phyloP scores from a whole-genome alignment of 352 stramenopile genomes.

The Pythium dissotocum region DNA sequence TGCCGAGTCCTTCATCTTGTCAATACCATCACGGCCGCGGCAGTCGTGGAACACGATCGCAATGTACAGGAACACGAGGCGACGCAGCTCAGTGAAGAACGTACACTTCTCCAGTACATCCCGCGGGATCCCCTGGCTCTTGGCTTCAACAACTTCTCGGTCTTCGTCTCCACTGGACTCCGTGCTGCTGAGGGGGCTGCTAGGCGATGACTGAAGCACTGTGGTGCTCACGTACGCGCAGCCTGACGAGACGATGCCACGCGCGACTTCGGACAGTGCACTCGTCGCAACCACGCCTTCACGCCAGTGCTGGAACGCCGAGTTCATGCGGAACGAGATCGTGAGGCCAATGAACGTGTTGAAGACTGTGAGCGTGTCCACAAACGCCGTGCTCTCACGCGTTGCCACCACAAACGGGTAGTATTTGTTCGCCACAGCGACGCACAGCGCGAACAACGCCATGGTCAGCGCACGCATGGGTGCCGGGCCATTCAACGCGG shows the following conservation, averaged over 20 bases:
- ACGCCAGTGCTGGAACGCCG: conserved; percentile 78
- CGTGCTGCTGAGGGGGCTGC: conserved; percentile 1
- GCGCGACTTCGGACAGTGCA: conserved; percentile 56
- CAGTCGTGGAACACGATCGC: conserved; percentile 83
- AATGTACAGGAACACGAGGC: conserved; percentile 82
- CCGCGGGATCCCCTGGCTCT: conserved; percentile 37
- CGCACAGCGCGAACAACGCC: conserved; percentile 54
- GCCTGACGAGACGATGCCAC: conserved; percentile 69
- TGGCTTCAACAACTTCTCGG: conserved; percentile 7
- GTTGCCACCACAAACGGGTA: conserved; percentile 69
- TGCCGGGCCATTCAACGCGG: conserved; percentile 68
- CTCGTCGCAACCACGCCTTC: conserved; percentile 65
- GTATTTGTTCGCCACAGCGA: conserved; percentile 54
- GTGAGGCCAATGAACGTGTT: conserved; percentile 84
- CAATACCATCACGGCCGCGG: conserved; percentile 65
- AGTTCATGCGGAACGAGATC: conserved; percentile 82
- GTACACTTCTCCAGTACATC: conserved; percentile 74
- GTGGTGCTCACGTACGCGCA: conserved; percentile 67
- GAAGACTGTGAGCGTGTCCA: conserved; percentile 82
- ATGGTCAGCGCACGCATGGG: conserved; percentile 64
- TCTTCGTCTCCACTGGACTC: conserved; percentile 21
- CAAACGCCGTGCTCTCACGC: conserved; percentile 69
- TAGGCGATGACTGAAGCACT: conserved; percentile 19
- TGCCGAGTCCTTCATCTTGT: conserved; percentile 55
- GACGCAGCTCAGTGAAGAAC: conserved; percentile 75